A percentile compares a stretch with the other conserved stretches of the same genome.
Evolutionary conservation across 2,329 filamentous ascomycete genomes (phyloP).

Genomic region (Penicillium fuscoglaucum): DNA sequence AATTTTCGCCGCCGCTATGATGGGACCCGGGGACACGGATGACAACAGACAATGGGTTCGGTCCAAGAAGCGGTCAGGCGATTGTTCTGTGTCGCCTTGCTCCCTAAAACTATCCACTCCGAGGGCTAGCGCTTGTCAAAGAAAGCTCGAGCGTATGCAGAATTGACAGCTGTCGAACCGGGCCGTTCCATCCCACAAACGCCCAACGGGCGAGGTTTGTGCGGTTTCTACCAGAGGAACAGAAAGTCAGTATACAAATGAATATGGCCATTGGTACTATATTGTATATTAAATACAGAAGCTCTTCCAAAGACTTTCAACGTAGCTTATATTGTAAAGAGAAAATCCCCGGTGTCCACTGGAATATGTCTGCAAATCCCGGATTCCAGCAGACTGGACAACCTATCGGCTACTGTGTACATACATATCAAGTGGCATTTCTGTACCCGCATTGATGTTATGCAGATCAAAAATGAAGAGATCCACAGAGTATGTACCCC

Average conservation of each 20-base stretch:
- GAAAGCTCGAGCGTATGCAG: background rate
- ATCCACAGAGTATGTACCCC: background rate
- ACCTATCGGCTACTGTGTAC: conserved; percentile 1
- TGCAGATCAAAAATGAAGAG: conserved; percentile 2
- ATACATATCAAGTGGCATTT: background rate
- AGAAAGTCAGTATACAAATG: background rate
- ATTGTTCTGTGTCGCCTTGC: background rate
- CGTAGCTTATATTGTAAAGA: background rate
- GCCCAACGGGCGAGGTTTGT: conserved; percentile 8
- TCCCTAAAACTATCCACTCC: background rate
- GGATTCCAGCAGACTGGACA: conserved; percentile 7
- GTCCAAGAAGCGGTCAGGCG: conserved; percentile 14
- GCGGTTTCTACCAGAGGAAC: background rate
- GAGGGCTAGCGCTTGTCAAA: background rate
- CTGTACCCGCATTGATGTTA: background rate
- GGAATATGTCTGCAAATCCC: background rate
- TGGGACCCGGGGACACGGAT: background rate
- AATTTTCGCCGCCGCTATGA: background rate
- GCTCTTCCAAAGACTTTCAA: no score
- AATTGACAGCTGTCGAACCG: conserved; percentile 12
- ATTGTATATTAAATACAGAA: background rate
- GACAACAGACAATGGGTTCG: conserved; percentile 5
- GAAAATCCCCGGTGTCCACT: background rate
- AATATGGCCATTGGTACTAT: background rate
- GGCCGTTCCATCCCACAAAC: conserved; percentile 12